Conservation (phyloP, 2,329 filamentous ascomycete species). For the Penicillium sp. region DNA sequence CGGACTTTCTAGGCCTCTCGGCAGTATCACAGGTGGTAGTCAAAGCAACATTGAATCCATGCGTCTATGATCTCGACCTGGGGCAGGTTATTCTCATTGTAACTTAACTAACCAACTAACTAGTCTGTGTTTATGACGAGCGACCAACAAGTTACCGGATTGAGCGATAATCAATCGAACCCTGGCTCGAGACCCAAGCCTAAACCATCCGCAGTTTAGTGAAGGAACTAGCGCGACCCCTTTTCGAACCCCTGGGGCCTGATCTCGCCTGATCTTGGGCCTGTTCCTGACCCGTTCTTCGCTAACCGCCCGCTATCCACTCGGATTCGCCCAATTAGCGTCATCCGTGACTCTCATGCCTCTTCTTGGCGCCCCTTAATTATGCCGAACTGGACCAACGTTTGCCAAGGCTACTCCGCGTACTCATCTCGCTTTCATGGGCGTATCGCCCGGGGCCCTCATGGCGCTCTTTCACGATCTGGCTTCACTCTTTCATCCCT, state of each 20-base stretch:
- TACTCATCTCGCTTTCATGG: conserved; percentile 3
- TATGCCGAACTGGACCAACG: background rate
- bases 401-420: too few species aligned
- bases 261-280: conserved; percentile 10
- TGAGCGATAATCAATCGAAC: background rate
- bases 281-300: conserved; percentile 14
- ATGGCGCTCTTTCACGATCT: background rate
- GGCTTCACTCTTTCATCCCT: conserved; percentile 2
- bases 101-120: too few species aligned
- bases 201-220: conserved; percentile 10
- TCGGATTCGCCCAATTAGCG: background rate
- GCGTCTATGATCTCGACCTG: too few species aligned
- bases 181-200: background rate
- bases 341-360: background rate
- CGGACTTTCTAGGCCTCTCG: too few species aligned
- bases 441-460: conserved; percentile 4
- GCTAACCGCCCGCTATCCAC: conserved; percentile 4
- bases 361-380: conserved; percentile 1
- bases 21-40: too few species aligned
- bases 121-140: conserved; percentile 3
- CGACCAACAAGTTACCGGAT: conserved; percentile 5
- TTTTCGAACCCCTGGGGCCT: conserved; percentile 18
- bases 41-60: too few species aligned
- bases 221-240: conserved; percentile 2
- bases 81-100: too few species aligned